Base-by-base conservation (phyloP, 2,329 filamentous ascomycete genomes). In the Curvularia eragrostidis region DNA sequence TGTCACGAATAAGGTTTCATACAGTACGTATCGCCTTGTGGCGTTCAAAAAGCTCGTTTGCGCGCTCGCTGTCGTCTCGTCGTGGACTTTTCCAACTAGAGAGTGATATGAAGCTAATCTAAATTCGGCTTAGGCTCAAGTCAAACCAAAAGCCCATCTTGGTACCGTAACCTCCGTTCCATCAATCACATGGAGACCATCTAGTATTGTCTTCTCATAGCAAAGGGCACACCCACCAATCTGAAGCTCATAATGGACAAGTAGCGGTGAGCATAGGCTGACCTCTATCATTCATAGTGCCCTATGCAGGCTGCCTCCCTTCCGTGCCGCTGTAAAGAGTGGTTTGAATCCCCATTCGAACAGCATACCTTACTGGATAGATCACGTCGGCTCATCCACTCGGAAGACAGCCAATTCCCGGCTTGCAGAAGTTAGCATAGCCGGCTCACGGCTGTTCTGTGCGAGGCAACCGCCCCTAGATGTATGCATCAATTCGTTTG, bases 231-330 rank as follows among this genome's bases (percentile, higher is more conserved):
- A 19, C 15, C 7, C 28, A 36, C 21, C 18, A n/a, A n/a, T 38
- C 12, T 9, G 3, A 24, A 23, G 12, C 19, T 26, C 24, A 3
- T 38, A 4, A 5, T 5, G 7, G 23, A n/a, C 10, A 48, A 48
- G 38, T 57, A 52, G 64, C 63, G 62, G 65, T 68, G 58, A 65
- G 59, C 13, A 32, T 3, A 10, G 18, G 13, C 26, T 43, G 52
- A 54, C 50, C 54, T 38, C 52, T 52, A 38, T 56, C 21, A 30
- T 19, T 10, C 24, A 26, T 32, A 23, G 23, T 52, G 8, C 21
- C 21, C 10, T 26, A 38, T 49, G 49, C 30, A 58, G 12, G 49
- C 43, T 52, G 32, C 56, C 61, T 58, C 54, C 59, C 61, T 58
- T 58, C 58, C 54, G 56, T 39, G 13, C 30, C 18, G 38, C 39